Conservation (phyloP, 805 yeast species). For the Clavispora fructus region DNA sequence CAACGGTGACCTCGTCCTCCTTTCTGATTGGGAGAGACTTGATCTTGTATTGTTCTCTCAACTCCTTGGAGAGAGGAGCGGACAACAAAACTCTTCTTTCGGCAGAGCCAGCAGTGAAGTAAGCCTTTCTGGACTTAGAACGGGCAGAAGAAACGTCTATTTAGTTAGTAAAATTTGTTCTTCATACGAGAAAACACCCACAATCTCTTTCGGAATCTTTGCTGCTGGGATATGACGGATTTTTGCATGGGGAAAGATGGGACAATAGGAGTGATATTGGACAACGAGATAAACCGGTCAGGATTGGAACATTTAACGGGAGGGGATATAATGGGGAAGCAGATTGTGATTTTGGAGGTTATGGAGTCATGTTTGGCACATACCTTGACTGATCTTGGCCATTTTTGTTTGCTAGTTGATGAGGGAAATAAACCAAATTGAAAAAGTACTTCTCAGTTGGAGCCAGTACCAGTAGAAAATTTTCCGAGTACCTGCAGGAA, state of each 20-base stretch:
- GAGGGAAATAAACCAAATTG: conserved; percentile 5
- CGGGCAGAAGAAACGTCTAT: conserved; percentile 98
- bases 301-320: background rate
- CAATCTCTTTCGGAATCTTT: background rate
- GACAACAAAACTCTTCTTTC: conserved; percentile 92
- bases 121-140: conserved; percentile 99
- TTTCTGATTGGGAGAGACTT: conserved; percentile 95
- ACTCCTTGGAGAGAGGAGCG: conserved; percentile 98
- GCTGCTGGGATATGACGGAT: background rate
- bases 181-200: background rate
- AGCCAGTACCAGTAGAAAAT: conserved; percentile 10
- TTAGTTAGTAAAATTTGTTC: conserved; percentile 27
- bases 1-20: conserved; percentile 92
- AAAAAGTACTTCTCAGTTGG: conserved; percentile 5
- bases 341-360: background rate
- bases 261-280: background rate
- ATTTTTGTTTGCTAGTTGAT: conserved; percentile 29
- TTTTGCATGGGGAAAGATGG: background rate
- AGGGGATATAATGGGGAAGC: background rate
- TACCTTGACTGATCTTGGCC: conserved; percentile 66
- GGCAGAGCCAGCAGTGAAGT: conserved; percentile 96
- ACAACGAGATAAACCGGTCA: background rate
- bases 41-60: conserved; percentile 94
- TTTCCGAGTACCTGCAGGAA: conserved; percentile 14
- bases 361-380: conserved; percentile 14